A percentile compares a stretch with the other conserved stretches of the same genome.
These are phyloP conservation scores for Trichoderma brevicompactum DNA, from an alignment of 2,329 filamentous ascomycete species.

Conservation along the genomic window DNA sequence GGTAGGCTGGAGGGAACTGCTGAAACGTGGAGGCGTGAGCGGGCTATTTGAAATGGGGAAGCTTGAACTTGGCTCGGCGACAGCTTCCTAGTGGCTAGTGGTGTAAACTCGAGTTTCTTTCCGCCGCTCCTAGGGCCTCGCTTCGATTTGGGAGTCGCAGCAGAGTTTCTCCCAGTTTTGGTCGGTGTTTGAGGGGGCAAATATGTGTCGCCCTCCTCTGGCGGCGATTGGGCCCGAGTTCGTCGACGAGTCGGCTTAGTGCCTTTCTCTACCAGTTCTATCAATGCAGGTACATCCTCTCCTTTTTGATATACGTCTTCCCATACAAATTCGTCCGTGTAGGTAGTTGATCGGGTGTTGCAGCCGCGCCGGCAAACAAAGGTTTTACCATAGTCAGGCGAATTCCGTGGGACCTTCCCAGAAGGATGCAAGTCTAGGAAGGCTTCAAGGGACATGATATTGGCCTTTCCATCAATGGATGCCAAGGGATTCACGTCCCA, in stretches of 20 bases:
- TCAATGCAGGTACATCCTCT: slow-evolving; percentile 65
- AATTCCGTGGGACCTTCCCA: slow-evolving; percentile 73
- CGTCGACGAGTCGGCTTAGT: slow-evolving; percentile 67
- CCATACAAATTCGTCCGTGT: slow-evolving; percentile 92
- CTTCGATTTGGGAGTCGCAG: slow-evolving; percentile 41
- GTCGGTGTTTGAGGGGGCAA: slow-evolving; percentile 46
- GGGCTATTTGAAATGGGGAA: slow-evolving; percentile 89
- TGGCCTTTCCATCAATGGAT: slow-evolving; percentile 89
- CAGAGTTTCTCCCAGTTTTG: slow-evolving; percentile 40
- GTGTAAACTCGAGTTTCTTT: slow-evolving; percentile 92
- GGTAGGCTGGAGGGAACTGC: slow-evolving; percentile 88
- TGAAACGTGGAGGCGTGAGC: slow-evolving; percentile 88
- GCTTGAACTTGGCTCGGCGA: slow-evolving; percentile 74
- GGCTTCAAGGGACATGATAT: slow-evolving; percentile 70
- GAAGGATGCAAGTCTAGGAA: slow-evolving; percentile 74
- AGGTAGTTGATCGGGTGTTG: slow-evolving; percentile 84
- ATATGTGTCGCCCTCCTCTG: slow-evolving; percentile 40
- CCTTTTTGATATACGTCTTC: slow-evolving; percentile 77
- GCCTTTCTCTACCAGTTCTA: slow-evolving; percentile 68
- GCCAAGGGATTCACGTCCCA: slow-evolving; percentile 86
- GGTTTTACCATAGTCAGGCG: slow-evolving; percentile 78
- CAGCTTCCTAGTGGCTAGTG: slow-evolving; percentile 84
- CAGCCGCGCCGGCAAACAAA: slow-evolving; percentile 91
- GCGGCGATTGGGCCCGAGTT: slow-evolving; percentile 39
- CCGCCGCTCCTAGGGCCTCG: slow-evolving; percentile 39